Base-by-base conservation (phyloP, 768 basidiomycete species). In the Collybia sordida region DNA sequence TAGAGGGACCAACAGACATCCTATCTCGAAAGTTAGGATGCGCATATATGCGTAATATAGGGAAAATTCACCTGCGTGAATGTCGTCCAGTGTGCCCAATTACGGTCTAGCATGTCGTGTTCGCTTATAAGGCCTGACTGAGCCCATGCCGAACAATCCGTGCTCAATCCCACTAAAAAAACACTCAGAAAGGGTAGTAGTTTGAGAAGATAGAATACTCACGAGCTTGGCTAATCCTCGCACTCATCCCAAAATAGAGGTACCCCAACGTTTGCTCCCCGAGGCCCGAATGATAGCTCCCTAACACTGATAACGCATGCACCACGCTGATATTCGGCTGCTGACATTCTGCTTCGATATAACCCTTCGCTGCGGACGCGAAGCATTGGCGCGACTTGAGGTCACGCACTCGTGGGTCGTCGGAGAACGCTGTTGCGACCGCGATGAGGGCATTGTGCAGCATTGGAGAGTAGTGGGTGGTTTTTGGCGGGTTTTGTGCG, bases 381-480 rank as follows among this genome's bases (percentile, higher is more conserved):
- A 76, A 78, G 25, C 69, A 68, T 39, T 70, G 66, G 6, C 77
- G 69, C 1, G 74, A 56, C 50, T 71, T 73, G 45, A 72, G 54
- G 54, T 78, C 74, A 15, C 72, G 61, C 46, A 77, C 66, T 39
- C 59, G 60, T 6, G 72, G 73, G 19, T 77, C 73, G 34, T 79
- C 77, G 1, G 75, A 70, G 38, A 77, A 74, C 0, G 72, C 73
- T 5, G 70, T 59, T 3, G 68, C 75, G 19, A 79, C 51, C 0
- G 77, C 69, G 4, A 88, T 64, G 2, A 85, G 71, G 1, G 84
- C 75, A 54, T 88, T 88, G 65, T 88, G 86, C 6, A 88, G 72
- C 78, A 88, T 82, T 0, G 86, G 83, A 2, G 83, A 85, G 63
- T 88, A 88, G 54, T 87, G 83, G 2, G 79, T 64, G 0, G 76